Conservation (phyloP, 2,329 filamentous ascomycete species). For the Acarospora socialis region DNA sequence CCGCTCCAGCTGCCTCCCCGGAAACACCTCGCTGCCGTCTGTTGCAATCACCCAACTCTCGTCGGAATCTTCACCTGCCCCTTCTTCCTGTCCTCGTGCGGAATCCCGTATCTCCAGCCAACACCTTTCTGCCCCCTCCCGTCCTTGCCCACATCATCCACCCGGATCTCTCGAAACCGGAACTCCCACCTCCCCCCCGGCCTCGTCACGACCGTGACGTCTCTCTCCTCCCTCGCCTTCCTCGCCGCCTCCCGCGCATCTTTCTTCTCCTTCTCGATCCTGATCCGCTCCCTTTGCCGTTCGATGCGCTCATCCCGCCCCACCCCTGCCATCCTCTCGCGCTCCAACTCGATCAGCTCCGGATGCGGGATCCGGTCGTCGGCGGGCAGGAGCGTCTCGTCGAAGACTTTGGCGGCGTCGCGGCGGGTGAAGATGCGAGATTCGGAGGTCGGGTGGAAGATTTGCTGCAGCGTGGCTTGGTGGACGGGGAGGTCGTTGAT, state of each 20-base stretch:
- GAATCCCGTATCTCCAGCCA: constrained; percentile 47
- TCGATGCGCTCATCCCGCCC: constrained; percentile 21
- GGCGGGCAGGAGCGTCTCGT: constrained; percentile 41
- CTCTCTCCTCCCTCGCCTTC: constrained; percentile 30
- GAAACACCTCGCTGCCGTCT: too few relatives aligned
- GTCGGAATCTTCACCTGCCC: constrained; percentile 50
- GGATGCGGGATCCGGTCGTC: constrained; percentile 51
- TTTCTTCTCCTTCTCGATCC: constrained; percentile 25
- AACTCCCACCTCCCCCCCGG: constrained; percentile 42
- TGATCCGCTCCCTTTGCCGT: constrained; percentile 32
- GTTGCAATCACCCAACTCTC: constrained; percentile 36
- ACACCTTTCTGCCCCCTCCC: constrained; percentile 39
- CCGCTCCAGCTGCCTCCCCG: too few relatives aligned
- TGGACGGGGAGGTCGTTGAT: constrained; percentile 52
- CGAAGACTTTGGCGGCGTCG: constrained; percentile 50
- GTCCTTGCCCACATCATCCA: constrained; percentile 39
- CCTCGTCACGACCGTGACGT: constrained; percentile 29
- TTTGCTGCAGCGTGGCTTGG: constrained; percentile 37
- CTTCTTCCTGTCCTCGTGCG: constrained; percentile 47
- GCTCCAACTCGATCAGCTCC: constrained; percentile 38
- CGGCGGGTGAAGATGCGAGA: constrained; percentile 49
- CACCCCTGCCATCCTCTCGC: constrained; percentile 27
- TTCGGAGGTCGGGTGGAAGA: constrained; percentile 51
- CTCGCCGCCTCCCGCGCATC: constrained; percentile 25
- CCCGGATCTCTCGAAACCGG: constrained; percentile 43